Percentiles rank a stretch among this genome's conserved stretches.
These are phyloP conservation scores for Brassica juncea DNA, from an alignment of 345 rosid genomes.

Conservation along the genomic window DNA sequence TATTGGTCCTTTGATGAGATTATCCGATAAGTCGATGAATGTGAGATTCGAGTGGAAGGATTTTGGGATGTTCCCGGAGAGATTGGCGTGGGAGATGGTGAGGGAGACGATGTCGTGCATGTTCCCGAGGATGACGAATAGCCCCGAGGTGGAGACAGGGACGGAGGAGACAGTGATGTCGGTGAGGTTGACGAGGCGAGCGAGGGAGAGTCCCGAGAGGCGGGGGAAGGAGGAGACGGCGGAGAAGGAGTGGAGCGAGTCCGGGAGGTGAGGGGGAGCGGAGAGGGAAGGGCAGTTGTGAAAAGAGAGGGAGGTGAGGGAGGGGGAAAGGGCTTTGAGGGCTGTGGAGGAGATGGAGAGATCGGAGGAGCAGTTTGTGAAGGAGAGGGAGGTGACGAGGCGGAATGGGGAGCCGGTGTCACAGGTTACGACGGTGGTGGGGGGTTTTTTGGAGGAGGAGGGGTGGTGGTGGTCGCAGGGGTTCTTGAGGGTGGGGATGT, in stretches of 20 bases:
- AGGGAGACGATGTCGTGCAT: conserved; percentile 58
- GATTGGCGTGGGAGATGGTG: conserved; percentile 66
- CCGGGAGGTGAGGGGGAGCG: conserved; percentile 61
- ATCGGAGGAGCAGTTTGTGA: conserved; percentile 74
- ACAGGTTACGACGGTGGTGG: conserved; percentile 51
- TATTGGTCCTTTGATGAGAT: conserved; percentile 65
- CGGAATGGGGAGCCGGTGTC: conserved; percentile 69
- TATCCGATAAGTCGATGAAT: conserved; percentile 77
- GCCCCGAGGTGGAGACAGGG: conserved; percentile 67
- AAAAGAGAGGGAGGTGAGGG: conserved; percentile 69
- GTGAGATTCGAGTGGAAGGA: conserved; percentile 57
- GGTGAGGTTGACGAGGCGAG: conserved; percentile 73
- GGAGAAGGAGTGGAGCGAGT: conserved; percentile 61
- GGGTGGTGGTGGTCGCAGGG: conserved; percentile 64
- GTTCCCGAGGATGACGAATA: conserved; percentile 71
- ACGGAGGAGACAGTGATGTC: conserved; percentile 66
- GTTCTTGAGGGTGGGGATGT: conserved; percentile 62
- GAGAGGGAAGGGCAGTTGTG: conserved; percentile 58
- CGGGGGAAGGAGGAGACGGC: conserved; percentile 61
- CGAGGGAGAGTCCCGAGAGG: conserved; percentile 70
- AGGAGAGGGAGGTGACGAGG: conserved; percentile 66
- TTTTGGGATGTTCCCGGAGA: conserved; percentile 63
- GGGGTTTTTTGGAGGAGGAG: conserved; percentile 40
- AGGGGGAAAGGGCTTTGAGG: conserved; percentile 66
- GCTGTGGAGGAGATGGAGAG: conserved; percentile 65